Evolutionary conservation across 2,329 filamentous ascomycete genomes (phyloP).

Genomic region (Fusarium camptoceras): DNA sequence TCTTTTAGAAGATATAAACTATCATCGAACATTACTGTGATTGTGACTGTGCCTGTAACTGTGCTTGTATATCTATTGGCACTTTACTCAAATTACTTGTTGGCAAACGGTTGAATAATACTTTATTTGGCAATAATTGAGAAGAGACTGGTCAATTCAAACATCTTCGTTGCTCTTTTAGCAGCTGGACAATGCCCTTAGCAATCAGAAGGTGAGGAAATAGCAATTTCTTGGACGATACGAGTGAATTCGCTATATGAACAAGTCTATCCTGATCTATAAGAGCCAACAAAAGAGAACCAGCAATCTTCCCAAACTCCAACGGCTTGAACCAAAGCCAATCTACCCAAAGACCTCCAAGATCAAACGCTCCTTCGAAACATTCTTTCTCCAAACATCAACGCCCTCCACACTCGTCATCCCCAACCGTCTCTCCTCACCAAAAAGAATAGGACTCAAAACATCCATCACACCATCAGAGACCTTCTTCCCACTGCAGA

Average conservation of each 20-base stretch:
- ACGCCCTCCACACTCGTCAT: background rate
- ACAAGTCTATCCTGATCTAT: background rate
- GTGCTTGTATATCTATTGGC: no score
- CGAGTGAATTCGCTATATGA: background rate
- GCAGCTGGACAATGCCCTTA: no score
- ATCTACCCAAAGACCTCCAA: conserved; percentile 12
- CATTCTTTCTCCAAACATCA: conserved; percentile 2
- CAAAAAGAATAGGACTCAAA: conserved; percentile 1
- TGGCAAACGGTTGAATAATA: no score
- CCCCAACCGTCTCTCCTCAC: background rate
- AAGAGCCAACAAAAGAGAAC: background rate
- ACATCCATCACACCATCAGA: conserved; percentile 17
- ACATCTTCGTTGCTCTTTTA: no score
- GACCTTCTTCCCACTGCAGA: conserved; percentile 18
- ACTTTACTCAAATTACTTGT: no score
- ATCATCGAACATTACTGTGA: background rate
- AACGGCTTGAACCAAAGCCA: background rate
- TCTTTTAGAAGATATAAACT: background rate
- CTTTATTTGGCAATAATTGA: no score
- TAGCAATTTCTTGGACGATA: fast-evolving
- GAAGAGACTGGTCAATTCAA: no score
- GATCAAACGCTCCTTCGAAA: conserved; percentile 7
- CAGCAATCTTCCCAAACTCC: background rate
- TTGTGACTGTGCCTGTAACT: background rate
- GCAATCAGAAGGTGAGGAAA: fast-evolving